These are phyloP conservation scores for Salix suchowensis DNA, from an alignment of 345 rosid species.

Conservation along the genomic window DNA sequence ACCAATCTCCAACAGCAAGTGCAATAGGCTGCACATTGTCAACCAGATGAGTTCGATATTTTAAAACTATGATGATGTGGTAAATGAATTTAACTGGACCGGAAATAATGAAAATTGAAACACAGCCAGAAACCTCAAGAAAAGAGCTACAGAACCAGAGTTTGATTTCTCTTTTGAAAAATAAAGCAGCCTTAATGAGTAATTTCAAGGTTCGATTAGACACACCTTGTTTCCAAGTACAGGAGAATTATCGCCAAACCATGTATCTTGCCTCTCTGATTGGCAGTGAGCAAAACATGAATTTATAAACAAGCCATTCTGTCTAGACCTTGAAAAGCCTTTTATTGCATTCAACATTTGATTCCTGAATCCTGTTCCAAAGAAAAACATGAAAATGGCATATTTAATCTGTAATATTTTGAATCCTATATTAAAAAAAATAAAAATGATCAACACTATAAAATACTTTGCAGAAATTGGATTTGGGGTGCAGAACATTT, in stretches of 20 bases:
- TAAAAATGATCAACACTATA: neutral
- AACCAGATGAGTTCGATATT: neutral
- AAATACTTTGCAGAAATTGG: slow-evolving; percentile 67
- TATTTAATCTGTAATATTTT: neutral
- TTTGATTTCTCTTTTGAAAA: neutral
- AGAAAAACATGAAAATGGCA: neutral
- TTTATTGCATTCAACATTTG: slow-evolving; percentile 66
- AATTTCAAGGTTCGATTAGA: neutral
- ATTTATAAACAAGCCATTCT: slow-evolving; percentile 80
- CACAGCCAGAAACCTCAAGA: neutral
- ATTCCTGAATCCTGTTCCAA: slow-evolving; percentile 62
- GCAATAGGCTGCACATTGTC: slow-evolving; percentile 64
- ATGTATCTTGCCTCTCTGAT: slow-evolving; percentile 90
- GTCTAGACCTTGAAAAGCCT: slow-evolving; percentile 59
- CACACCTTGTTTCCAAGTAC: slow-evolving; percentile 65
- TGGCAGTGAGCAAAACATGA: slow-evolving; percentile 98
- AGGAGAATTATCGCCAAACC: slow-evolving; percentile 88
- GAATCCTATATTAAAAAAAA: neutral
- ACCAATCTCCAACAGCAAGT: slow-evolving; percentile 93
- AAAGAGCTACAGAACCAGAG: neutral
- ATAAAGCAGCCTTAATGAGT: neutral
- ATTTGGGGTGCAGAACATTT: slow-evolving; percentile 71
- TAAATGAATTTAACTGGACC: neutral
- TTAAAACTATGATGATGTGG: neutral
- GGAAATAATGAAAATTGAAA: neutral